Evolutionary conservation across 768 basidiomycete species (phyloP), one percentile per base, ranked within the genome.

Genomic region (Boletus subcaerulescens): DNA sequence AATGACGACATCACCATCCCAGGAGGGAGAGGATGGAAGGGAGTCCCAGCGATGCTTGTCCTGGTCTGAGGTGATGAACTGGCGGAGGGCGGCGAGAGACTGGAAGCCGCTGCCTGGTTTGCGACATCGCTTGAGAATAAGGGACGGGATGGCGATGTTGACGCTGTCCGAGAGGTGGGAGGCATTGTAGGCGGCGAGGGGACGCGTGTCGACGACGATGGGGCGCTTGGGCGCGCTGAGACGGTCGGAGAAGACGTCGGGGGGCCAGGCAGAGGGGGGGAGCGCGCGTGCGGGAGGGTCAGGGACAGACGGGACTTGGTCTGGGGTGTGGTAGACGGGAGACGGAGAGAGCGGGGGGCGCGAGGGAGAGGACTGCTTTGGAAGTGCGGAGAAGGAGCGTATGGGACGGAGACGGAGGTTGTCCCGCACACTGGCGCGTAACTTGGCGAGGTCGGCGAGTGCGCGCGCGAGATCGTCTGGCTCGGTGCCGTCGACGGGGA

Each of bases 141-240:
- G 83, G 24, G 91, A 89, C 0, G 94, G 93, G 41, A 97, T 89
- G 32, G 87, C 87, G 45, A 97, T 79, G 71, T 94, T 94, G 56
- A 93, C 80, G 68, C 86, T 89, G 60, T 84, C 74, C 38, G 75
- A 67, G 48, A 97, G 71, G 68, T 85, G 90, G 52, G 77, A 79
- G 3, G 82, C 73, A 35, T 85, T 75, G 73, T 85, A 91, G 11
- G 83, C 75, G 1, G 81, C 76, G 18, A 85, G 77, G 4, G 89
- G 84, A 5, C 93, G 84, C 38, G 90, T 91, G 71, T 97, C 93
- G 66, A 96, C 80, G 55, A 96, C 72, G 22, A 94, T 74, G 10
- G 91, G 89, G 3, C 79, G 81, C 32, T 18, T 60, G 10, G 70
- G 59, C n/a, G 78, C 76, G 44, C 73, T 67, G 17, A 89, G 77